A percentile compares a stretch with the other conserved stretches of the same genome.
Conservation (phyloP, 1,284 basidiomycete genomes). For the Psilocybe mexicana region DNA sequence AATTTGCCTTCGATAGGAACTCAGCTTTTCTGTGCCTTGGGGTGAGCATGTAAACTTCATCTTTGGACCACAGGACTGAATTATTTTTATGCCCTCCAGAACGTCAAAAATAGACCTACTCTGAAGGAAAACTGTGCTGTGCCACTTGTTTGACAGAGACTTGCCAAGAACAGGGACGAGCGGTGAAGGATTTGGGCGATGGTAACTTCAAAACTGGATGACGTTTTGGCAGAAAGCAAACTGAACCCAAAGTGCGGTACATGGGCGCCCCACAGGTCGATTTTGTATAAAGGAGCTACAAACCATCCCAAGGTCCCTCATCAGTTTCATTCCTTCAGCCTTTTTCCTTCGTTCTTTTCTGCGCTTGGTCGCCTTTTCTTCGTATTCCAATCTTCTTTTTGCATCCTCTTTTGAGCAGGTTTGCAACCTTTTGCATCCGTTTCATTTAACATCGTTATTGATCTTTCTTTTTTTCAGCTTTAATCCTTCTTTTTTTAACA, state of each 20-base stretch:
- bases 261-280: not conserved
- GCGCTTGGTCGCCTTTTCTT: slow-evolving; percentile 14
- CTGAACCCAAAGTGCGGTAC: not conserved
- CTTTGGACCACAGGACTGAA: not conserved
- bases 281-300: not conserved
- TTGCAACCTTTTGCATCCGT: not conserved
- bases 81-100: not conserved
- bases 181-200: slow-evolving; percentile 1
- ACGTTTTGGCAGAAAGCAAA: not conserved
- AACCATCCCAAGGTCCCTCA: not conserved
- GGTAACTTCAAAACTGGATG: not conserved
- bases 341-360: not conserved
- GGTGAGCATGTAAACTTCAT: not conserved
- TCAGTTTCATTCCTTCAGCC: not conserved
- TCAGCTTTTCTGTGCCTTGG: too few relatives aligned
- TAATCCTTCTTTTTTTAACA: not conserved
- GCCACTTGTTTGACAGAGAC: slow-evolving; percentile 2
- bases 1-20: too few relatives aligned
- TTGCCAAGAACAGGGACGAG: slow-evolving; percentile 1
- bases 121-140: slow-evolving; percentile 1
- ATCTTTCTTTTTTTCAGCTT: slow-evolving; percentile 1
- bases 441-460: not conserved
- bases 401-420: slow-evolving; percentile 14
- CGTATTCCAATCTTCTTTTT: slow-evolving; percentile 10
- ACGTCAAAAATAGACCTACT: not conserved